Evolutionary conservation across 768 basidiomycete genomes (phyloP), one percentile per base, ranked within the genome.

Genomic region (Termitomyces sp.): DNA sequence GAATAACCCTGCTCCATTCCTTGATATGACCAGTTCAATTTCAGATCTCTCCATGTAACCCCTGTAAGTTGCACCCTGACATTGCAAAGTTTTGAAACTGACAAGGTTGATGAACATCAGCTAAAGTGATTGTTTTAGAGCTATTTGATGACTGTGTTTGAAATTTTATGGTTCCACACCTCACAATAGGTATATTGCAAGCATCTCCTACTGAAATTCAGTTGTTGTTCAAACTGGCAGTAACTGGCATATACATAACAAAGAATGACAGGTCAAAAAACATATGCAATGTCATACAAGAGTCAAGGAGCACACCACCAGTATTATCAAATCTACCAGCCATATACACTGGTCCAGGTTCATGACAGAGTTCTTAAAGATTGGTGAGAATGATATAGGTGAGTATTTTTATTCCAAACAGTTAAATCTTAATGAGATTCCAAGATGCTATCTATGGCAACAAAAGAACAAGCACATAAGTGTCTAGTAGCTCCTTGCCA

Each of bases 201-300:
- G 54, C 3, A 9, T 55, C 46, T 38, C 54, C 54, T 7, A 55
- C 45, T 55, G 35, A 47, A 40, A 55, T 55, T 33, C 18, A 55
- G 54, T 55, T 24, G n/a, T 55, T 22, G 18, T 48, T 24, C 26
- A 35, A 55, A 11, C 3, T 8, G 36, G 35, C 32, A 24, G 53
- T 54, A 7, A 46, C 14, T 0, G 32, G 30, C 3, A 3, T 45
- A 7, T 54, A 46, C 0, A 0, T 36, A 13, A n/a, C 8, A 10
- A 54, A 54, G 38, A 44, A 54, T 5, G 32, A 54, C 3, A 4
- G 16, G 20, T 54, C 43, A 54, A 35, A 35, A 11, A 35, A 35
- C 33, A 35, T 35, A 26, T 26, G 26, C 26, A 26, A 11, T 8
- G 18, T 55, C 0, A 35, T 16, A 2, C 33, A 35, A 8, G 32